phyloP scores from a whole-genome alignment of 2,329 filamentous ascomycete species.

The Myriangium duriaei region DNA sequence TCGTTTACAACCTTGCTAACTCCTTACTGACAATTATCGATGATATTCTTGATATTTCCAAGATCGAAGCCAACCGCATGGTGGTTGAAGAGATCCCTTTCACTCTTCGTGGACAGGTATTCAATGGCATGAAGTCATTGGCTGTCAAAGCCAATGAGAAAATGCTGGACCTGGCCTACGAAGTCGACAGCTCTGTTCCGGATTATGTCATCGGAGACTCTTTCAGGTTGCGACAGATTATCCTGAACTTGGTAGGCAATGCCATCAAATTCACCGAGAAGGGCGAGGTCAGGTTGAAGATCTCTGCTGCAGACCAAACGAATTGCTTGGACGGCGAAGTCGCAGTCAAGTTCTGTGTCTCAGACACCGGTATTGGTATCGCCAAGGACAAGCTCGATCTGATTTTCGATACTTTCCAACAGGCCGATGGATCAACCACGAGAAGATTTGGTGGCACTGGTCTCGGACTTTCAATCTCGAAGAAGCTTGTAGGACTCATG shows the following conservation, averaged over 20 bases:
- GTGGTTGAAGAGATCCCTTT: slow-evolving; percentile 97
- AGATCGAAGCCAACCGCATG: slow-evolving; percentile 92
- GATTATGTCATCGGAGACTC: slow-evolving; percentile 94
- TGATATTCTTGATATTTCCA: slow-evolving; percentile 55
- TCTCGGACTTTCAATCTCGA: slow-evolving; percentile 86
- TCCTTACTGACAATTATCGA: slow-evolving; percentile 96
- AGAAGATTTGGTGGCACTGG: slow-evolving; percentile 92
- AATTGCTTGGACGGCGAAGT: slow-evolving; percentile 64
- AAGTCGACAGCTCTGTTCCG: slow-evolving; percentile 83
- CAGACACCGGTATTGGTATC: slow-evolving; percentile 94
- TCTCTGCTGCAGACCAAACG: slow-evolving; percentile 56
- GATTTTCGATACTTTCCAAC: slow-evolving; percentile 98
- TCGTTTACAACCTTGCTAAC: slow-evolving; percentile 92
- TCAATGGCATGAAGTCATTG: slow-evolving; percentile 91
- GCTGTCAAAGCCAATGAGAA: slow-evolving; percentile 98
- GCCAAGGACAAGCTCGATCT: slow-evolving; percentile 88
- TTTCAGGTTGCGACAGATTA: slow-evolving; percentile 91
- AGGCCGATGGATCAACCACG: slow-evolving; percentile 93
- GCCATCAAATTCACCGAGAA: slow-evolving; percentile 98
- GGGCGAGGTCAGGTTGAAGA: slow-evolving; percentile 90
- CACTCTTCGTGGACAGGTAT: slow-evolving; percentile 84
- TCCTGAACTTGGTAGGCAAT: slow-evolving; percentile 92
- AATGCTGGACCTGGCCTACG: slow-evolving; percentile 81
- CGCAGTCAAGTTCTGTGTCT: slow-evolving; percentile 88
- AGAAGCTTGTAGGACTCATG: slow-evolving; percentile 90